phyloP scores from a whole-genome alignment of 257 asterid genomes.

The Primulina tabacum region DNA sequence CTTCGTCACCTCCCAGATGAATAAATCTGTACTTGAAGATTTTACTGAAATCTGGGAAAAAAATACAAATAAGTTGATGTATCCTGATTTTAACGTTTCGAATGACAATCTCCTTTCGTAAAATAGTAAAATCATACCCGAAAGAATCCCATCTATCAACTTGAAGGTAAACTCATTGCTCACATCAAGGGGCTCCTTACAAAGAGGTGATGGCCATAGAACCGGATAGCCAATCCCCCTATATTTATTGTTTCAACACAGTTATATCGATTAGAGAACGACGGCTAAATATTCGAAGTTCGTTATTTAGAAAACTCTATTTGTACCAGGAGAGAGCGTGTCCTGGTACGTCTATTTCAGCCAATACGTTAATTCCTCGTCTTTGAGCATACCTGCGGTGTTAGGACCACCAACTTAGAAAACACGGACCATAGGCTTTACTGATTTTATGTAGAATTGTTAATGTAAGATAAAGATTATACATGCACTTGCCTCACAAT shows the following conservation, averaged over 20 bases:
- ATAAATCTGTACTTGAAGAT: constrained; percentile 83
- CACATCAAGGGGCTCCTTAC: constrained; percentile 86
- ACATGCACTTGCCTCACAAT: constrained; percentile 64
- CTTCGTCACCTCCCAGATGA: constrained; percentile 98
- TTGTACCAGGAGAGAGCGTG: constrained; percentile 86
- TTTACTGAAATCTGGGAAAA: constrained; percentile 77
- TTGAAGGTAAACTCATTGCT: constrained; percentile 83
- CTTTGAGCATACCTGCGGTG: constrained; percentile 69
- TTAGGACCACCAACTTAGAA: constrained; percentile 1
- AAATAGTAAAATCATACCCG: constrained; percentile 46
- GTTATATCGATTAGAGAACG: background rate
- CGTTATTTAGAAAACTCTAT: background rate
- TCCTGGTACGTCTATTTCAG: constrained; percentile 93
- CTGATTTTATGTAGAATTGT: background rate
- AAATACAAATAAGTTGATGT: background rate
- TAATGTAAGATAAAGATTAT: constrained; percentile 7
- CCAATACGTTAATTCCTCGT: constrained; percentile 81
- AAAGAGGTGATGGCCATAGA: constrained; percentile 73
- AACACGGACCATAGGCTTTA: background rate
- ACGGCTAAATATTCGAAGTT: background rate
- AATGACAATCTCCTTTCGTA: background rate
- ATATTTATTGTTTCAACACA: background rate
- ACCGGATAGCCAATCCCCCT: constrained; percentile 93
- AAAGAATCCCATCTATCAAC: constrained; percentile 79
- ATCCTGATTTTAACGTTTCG: constrained; percentile 12